Base-by-base conservation (phyloP, 352 stramenopile species). In the Pythium scleroteichum region DNA sequence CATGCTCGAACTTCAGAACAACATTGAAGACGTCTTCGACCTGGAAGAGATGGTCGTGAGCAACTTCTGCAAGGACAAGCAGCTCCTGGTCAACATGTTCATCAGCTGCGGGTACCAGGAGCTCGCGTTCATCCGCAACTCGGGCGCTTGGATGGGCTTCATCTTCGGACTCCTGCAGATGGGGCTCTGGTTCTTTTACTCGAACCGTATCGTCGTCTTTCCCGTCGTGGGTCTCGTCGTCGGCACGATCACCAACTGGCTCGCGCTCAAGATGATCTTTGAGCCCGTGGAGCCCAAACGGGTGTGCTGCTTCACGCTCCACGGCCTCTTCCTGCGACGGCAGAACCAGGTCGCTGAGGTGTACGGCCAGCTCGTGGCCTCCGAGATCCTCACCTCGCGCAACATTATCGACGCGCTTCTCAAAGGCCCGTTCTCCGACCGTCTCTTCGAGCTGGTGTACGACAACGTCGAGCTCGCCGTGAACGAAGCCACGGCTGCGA, bases 1-100 rank as follows among this genome's bases (percentile, higher is more conserved):
- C 42, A 98, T 98, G 92, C 82, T 95, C 51, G 92, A 98, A 56
- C 87, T 98, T 50, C 87, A 95, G 41, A 83, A 85, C 55, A 95
- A 98, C 68, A 96, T 98, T 53, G 88, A 98, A 41, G 92, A 98
- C 68, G 85, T 98, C 19, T 94, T 98, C 26, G 92, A 98, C 66
- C 79, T 98, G 24, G 96, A 98, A 66, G 75, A 97, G 62, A 98
- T 98, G 92, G 94, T 96, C 38, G 93, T 98, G 27, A 82, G 75
- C 40, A 93, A 95, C 52, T 98, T 97, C 82, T 94, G 95, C 62
- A 88, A 86, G 53, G 92, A 98, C 75, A 97, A 97, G 69, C 87
- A 96, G 69, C 75, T 98, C 51, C 74, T 98, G 17, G 92, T 98
- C 53, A 97, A 98, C 58, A 97, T 98, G 75, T 97, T 97, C 69